Evolutionary conservation across 176 grass and related monocot species (phyloP), one percentile per base, ranked within the genome.

Genomic region (Paspalum notatum): DNA sequence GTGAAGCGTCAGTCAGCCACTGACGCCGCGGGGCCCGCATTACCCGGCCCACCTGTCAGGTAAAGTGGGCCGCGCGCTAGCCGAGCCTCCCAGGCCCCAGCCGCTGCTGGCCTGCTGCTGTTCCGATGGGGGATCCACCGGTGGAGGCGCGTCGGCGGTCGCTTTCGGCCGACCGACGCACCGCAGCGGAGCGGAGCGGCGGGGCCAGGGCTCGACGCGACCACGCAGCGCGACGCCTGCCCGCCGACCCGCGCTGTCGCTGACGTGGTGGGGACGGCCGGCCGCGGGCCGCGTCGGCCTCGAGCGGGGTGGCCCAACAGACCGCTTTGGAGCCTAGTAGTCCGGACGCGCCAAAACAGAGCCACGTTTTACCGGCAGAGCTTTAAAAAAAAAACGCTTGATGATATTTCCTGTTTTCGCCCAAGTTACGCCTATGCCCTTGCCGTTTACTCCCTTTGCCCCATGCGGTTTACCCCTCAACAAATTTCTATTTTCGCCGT

Each of bases 151-250:
- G 81, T 78, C 42, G 17, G 55, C 16, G 12, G 62, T 81, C 85
- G 78, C 85, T 82, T 76, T 87, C 78, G 62, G 71, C 71, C 78
- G 84, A 61, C 77, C 68, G 41, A 17, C 64, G 22, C 6, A 38
- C 64, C 73, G 48, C 14, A 1, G 22, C 44, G 67, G 45, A 8
- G 42, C 66, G 12, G 71, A 39, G 53, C 72, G 4, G 9, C 7
- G 12, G n/a, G 13, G 8, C 48, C 1, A 3, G 32, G 32, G 32
- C 32, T 32, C 32, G 32, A 32, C 32, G 32, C 3, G 32, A 32
- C 32, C 32, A 32, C 32, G 32, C 32, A 5, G 8, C 62, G 32
- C 58, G 21, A 11, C 11, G 78, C 45, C 18, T 12, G 57, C 49
- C 8, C 49, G 7, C 15, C 67, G 4, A 64, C 55, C 43, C 2